Evolutionary conservation across 1,139 yeast species (phyloP), one percentile per base, ranked within the genome.

Genomic region (Diutina rugosa): DNA sequence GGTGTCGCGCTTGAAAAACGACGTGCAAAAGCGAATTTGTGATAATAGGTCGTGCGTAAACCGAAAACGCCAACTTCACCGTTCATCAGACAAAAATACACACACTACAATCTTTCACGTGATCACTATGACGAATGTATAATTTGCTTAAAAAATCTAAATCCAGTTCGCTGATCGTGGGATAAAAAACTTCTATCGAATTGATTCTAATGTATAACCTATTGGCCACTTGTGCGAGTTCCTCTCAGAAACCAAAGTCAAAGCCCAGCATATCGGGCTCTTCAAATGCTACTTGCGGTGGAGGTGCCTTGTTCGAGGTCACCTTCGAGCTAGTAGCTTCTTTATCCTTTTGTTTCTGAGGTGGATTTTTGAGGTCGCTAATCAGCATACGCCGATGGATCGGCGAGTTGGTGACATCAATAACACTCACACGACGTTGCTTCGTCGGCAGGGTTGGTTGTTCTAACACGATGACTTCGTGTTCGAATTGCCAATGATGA

Each of bases 211-310:
- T 41, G 1, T 16, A 35, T 35, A 14, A 10, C 4, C 10, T 21
- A 4, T 3, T 21, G 26, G 26, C 26, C 26, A 21, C 26, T 21
- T 21, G 26, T 14, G 41, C 41, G 10, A 18, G 18, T 18, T 18
- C 9, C 14, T 12, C 29, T 47, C 29, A 47, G 12, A 47, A 47
- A 4, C 51, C 51, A 65, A 87, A 87, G 8, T 57, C 56, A 18
- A 60, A 60, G 0, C 90, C 78, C 65, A 89, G 83, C 93, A 87
- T 85, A 64, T 87, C 93, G 0, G 91, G 91, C 65, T 87, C 95
- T 60, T 77, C 80, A 65, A 84, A 84, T 46, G 80, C 84, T 3
- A 68, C 67, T 30, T 76, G 70, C 1, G 80, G 77, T 4, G 61
- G 56, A 3, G 88, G 84, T 1, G 85, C 81, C 54, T 59, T 62